Conservation (phyloP, 2,329 filamentous ascomycete genomes). For the Colletotrichum falcatum region DNA sequence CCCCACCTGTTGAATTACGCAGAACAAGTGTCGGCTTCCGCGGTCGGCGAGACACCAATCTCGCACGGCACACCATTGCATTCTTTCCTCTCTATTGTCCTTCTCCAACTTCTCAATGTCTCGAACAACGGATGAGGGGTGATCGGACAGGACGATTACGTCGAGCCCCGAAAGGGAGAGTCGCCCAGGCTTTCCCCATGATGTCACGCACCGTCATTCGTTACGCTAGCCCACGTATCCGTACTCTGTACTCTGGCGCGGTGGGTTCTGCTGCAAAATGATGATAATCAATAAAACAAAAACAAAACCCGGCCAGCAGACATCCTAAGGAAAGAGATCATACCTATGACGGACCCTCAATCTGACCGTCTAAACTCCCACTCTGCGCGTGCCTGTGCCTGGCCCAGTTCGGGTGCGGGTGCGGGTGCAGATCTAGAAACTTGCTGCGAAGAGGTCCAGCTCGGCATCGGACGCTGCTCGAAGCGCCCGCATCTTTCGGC, state of each 20-base stretch:
- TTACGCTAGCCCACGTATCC: slow-evolving; percentile 6
- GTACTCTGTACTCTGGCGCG: background rate
- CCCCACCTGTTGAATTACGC: background rate
- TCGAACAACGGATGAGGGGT: background rate
- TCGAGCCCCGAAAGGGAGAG: background rate
- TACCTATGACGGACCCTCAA: background rate
- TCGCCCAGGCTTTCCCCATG: slow-evolving; percentile 16
- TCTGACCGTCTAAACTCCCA: slow-evolving; percentile 16
- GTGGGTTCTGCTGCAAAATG: slow-evolving; percentile 1
- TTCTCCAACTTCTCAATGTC: background rate
- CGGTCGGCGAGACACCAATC: too few relatives aligned
- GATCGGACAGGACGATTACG: background rate
- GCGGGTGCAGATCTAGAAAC: slow-evolving; percentile 26
- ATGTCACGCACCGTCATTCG: slow-evolving; percentile 37
- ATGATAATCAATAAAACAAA: too few relatives aligned
- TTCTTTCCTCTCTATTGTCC: background rate
- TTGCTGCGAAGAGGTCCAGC: slow-evolving; percentile 7
- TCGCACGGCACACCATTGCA: slow-evolving; percentile 17
- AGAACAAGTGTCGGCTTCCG: background rate
- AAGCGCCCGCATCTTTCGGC: background rate
- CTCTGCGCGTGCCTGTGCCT: slow-evolving; percentile 6
- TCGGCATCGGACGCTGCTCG: slow-evolving; percentile 20
- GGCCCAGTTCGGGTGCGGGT: slow-evolving; percentile 12
- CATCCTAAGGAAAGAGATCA: background rate
- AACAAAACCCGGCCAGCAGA: background rate